phyloP scores from a whole-genome alignment of 768 basidiomycete genomes.

The Rhodocollybia butyracea region DNA sequence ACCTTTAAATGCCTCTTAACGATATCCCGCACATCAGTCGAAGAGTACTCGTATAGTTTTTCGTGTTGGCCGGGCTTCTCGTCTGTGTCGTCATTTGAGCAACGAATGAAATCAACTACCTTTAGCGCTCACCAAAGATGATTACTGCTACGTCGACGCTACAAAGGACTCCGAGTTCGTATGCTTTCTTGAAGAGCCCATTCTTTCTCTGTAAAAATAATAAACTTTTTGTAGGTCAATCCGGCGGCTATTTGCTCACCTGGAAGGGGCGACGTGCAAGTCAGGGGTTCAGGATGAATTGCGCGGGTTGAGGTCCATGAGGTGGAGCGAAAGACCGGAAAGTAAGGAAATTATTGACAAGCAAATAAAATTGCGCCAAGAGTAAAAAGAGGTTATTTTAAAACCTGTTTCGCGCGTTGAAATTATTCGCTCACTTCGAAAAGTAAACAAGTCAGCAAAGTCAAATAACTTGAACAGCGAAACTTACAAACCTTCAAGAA shows the following conservation, averaged over 20 bases:
- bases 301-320: too few species aligned
- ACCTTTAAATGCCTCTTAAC: slow-evolving; percentile 8
- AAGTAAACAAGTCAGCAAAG: too few species aligned
- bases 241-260: too few species aligned
- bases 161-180: slow-evolving; percentile 75
- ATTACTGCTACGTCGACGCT: slow-evolving; percentile 74
- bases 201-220: slow-evolving; percentile 54
- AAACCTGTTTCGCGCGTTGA: too few species aligned
- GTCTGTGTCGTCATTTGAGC: slow-evolving; percentile 1
- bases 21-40: slow-evolving; percentile 7
- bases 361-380: too few species aligned
- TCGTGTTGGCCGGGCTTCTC: slow-evolving; percentile 7
- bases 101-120: slow-evolving; percentile 9
- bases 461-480: not conserved
- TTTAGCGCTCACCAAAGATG: slow-evolving; percentile 69
- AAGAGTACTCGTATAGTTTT: slow-evolving; percentile 8
- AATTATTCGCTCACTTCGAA: too few species aligned
- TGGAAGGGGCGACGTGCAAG: too few species aligned
- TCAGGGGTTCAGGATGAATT: too few species aligned
- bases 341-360: too few species aligned
- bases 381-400: too few species aligned
- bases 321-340: too few species aligned
- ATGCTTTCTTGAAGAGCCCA: slow-evolving; percentile 76
- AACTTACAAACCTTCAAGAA: slow-evolving; percentile 59
- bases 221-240: too few species aligned